These are phyloP conservation scores for Gypsophila paniculata DNA, from an alignment of 179 eudicot species.

Conservation along the genomic window DNA sequence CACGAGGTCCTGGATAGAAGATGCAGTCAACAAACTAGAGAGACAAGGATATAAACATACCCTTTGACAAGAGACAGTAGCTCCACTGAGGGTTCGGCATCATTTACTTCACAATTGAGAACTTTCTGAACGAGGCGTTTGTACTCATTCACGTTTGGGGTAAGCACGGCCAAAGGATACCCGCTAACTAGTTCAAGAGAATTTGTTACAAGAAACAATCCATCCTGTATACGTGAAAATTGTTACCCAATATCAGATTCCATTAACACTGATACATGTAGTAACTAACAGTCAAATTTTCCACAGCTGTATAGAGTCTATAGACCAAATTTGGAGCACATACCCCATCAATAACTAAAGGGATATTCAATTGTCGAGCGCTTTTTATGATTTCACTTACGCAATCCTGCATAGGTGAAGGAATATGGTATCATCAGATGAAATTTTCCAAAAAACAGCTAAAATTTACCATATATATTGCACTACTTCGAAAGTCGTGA, in stretches of 20 bases:
- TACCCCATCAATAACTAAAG: constrained; percentile 97
- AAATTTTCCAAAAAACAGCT: background rate
- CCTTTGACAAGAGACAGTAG: constrained; percentile 68
- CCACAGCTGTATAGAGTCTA: background rate
- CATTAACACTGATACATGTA: background rate
- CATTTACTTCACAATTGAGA: constrained; percentile 72
- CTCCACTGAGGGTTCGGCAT: constrained; percentile 57
- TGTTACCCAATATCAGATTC: background rate
- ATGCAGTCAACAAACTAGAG: background rate
- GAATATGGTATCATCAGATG: background rate
- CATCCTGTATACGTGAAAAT: constrained; percentile 54
- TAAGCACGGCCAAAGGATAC: constrained; percentile 82
- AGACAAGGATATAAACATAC: constrained; percentile 32
- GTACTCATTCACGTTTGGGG: constrained; percentile 92
- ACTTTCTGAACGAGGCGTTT: constrained; percentile 92
- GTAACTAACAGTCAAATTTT: background rate
- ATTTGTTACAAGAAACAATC: constrained; percentile 86
- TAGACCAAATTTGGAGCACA: constrained; percentile 18
- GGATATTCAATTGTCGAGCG: constrained; percentile 64
- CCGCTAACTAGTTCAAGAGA: constrained; percentile 68
- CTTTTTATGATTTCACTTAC: constrained; percentile 76
- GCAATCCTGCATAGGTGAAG: constrained; percentile 53
- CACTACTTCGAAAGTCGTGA: background rate
- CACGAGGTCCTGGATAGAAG: background rate
- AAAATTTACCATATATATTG: too few relatives aligned